These are phyloP conservation scores for Lentinula raphanica DNA, from an alignment of 768 basidiomycete species.

Conservation along the genomic window DNA sequence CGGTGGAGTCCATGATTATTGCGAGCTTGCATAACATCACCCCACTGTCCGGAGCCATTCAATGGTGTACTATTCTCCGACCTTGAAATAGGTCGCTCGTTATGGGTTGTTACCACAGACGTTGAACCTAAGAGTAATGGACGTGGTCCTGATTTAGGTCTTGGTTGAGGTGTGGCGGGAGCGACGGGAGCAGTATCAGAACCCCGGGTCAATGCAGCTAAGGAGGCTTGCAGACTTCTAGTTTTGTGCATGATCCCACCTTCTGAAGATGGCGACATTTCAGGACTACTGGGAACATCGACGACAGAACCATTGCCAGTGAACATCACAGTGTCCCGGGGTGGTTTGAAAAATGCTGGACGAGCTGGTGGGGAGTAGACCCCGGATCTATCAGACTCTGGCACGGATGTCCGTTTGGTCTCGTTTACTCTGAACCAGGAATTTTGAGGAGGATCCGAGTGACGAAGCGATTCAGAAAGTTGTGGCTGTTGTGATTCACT, in stretches of 20 bases:
- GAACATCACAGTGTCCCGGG: slow-evolving; percentile 50
- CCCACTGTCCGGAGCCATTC: slow-evolving; percentile 35
- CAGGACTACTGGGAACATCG: slow-evolving; percentile 29
- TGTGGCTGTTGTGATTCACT: neutral
- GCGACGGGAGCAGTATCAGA: slow-evolving; percentile 14
- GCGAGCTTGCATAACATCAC: slow-evolving; percentile 39
- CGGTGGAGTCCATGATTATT: slow-evolving; percentile 33
- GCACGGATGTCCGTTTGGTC: slow-evolving; percentile 35
- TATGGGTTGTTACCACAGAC: slow-evolving; percentile 32
- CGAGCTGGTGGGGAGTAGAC: slow-evolving; percentile 51
- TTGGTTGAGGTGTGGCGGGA: slow-evolving; percentile 23
- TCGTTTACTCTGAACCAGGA: slow-evolving; percentile 3
- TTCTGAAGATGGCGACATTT: slow-evolving; percentile 19
- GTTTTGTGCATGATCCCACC: slow-evolving; percentile 33
- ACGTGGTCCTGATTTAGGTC: slow-evolving; percentile 51
- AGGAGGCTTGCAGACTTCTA: slow-evolving; percentile 35
- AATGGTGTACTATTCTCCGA: slow-evolving; percentile 33
- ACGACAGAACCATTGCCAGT: slow-evolving; percentile 22
- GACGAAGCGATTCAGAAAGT: neutral
- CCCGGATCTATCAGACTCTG: slow-evolving; percentile 28
- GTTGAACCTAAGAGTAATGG: slow-evolving; percentile 62
- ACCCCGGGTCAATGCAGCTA: slow-evolving; percentile 34
- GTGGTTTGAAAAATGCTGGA: slow-evolving; percentile 52
- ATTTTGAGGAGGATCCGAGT: neutral
- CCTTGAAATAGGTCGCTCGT: slow-evolving; percentile 19